Evolutionary conservation across 768 basidiomycete genomes (phyloP), one percentile per base, ranked within the genome.

Genomic region (Naganishia onofrii): DNA sequence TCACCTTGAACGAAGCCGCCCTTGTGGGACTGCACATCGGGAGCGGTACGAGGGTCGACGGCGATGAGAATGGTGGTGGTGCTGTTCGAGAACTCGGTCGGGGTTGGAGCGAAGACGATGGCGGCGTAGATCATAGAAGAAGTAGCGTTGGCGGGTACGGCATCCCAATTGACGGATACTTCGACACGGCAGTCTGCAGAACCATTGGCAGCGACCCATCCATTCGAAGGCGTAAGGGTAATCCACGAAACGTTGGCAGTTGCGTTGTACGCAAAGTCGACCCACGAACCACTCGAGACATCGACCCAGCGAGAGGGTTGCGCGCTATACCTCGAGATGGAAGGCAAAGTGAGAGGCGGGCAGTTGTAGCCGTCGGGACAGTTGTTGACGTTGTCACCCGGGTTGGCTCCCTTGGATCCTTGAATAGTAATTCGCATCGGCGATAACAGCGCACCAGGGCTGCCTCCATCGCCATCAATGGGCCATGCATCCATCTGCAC

Each of bases 371-470:
- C 74, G 55, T 74, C 71, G 2, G 82, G 81, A 74, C 88, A 90
- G 70, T 89, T 84, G 78, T 84, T 84, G 44, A 80, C 81, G 74
- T 88, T 87, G 79, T 89, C 88, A 44, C 88, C 88, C 0, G 88
- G 88, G 87, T 87, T 90, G 48, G 87, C 86, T 21, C 86, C 88
- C 1, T 82, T 75, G 21, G 84, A 86, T 13, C 86, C 85, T 42
- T 54, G 67, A 21, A 68, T 57, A 7, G 67, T 68, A 42, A 68
- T 42, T 28, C 67, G 53, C 67, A 68, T 68, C 34, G 67, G 67
- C 9, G 36, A 42, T 9, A 63, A 29, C 1, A 63, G 26, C 10
- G 60, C 60, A 8, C 60, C 60, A 2, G 60, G 60, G 60, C 60
- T 63, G n/a, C 88, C 77, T 0, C 85, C 86, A 68, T 86, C 84